phyloP scores from a whole-genome alignment of 352 stramenopile genomes.

The Aphanomyces invadans region DNA sequence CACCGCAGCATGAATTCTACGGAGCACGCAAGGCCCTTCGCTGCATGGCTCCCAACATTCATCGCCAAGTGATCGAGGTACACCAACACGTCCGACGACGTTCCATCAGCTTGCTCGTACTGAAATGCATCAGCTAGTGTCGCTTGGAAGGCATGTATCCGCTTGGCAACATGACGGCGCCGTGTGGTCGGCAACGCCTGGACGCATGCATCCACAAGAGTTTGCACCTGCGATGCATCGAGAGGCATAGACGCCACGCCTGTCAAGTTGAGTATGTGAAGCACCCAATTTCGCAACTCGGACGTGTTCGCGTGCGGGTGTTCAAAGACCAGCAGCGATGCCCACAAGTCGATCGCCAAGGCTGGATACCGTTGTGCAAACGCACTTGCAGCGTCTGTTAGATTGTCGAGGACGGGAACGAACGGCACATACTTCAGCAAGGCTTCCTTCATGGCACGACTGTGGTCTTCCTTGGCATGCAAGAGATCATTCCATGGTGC shows the following conservation, averaged over 20 bases:
- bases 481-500: conserved; percentile 1
- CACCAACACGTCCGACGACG: not conserved
- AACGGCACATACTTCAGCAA: conserved; percentile 13
- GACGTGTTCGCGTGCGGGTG: conserved; percentile 2
- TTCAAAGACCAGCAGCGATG: conserved; percentile 1
- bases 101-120: not conserved
- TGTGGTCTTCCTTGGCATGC: not conserved
- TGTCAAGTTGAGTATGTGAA: conserved; percentile 18
- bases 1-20: not conserved
- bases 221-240: not conserved
- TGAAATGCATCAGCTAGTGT: not conserved
- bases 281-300: conserved; percentile 13
- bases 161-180: conserved; percentile 7
- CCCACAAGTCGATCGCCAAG: conserved; percentile 1
- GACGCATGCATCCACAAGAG: not conserved
- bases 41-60: not conserved
- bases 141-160: not conserved
- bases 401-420: conserved; percentile 2
- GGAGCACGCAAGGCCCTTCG: not conserved
- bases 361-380: not conserved
- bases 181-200: not conserved
- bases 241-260: not conserved
- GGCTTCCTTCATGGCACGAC: not conserved
- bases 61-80: not conserved
- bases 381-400: not conserved